Conservation (phyloP, 148 eudicot genomes). For the Spergularia marina region DNA sequence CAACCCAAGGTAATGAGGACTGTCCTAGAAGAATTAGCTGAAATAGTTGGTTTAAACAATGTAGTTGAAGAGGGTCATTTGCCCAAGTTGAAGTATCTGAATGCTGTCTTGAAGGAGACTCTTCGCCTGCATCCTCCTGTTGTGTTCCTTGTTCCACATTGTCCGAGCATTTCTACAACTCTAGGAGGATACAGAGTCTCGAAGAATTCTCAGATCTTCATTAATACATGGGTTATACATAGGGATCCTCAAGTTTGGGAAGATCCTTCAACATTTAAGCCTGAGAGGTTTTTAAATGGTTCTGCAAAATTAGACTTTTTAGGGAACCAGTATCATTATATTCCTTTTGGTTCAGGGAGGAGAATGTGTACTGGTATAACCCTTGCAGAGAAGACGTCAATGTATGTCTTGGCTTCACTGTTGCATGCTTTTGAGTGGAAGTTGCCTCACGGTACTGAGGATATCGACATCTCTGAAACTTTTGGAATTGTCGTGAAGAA, state of each 20-base stretch:
- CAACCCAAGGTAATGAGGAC: constrained; percentile 24
- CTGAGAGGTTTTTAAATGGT: constrained; percentile 34
- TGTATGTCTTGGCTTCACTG: constrained; percentile 33
- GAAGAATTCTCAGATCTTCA: constrained; percentile 24
- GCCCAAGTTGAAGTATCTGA: constrained; percentile 29
- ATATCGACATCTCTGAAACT: constrained; percentile 33
- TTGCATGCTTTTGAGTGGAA: constrained; percentile 43
- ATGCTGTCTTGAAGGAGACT: constrained; percentile 42
- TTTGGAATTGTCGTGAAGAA: constrained; percentile 42
- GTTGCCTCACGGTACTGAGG: constrained; percentile 21
- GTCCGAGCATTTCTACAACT: constrained; percentile 19
- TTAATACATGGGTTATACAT: constrained; percentile 32
- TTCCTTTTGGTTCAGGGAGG: constrained; percentile 51
- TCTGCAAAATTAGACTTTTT: constrained; percentile 19
- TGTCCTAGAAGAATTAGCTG: constrained; percentile 35
- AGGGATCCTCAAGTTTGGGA: constrained; percentile 34
- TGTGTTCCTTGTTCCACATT: constrained; percentile 32
- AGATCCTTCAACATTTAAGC: constrained; percentile 31
- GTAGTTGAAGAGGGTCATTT: constrained; percentile 36
- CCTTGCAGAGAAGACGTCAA: constrained; percentile 35
- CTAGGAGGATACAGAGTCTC: constrained; percentile 40
- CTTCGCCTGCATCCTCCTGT: constrained; percentile 35
- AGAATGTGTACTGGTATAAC: constrained; percentile 43
- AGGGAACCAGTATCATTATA: constrained; percentile 35
- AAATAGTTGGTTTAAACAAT: constrained; percentile 23